Evolutionary conservation across 768 basidiomycete genomes (phyloP).

Genomic region (Rhodotorula babjevae): DNA sequence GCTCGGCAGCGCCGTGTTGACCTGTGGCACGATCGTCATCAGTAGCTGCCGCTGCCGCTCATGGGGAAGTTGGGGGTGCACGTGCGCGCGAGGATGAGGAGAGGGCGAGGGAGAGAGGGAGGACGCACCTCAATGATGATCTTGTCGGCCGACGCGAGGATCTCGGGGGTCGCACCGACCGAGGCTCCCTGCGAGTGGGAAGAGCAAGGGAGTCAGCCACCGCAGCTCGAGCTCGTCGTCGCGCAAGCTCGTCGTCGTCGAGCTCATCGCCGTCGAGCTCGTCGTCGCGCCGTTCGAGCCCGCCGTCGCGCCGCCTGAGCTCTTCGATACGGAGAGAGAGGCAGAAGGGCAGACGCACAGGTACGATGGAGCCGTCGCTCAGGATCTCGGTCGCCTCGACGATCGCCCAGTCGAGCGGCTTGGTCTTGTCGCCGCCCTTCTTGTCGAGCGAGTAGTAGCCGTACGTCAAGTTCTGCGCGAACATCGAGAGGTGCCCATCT

Average conservation of each 20-base stretch:
- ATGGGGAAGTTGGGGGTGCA: no score
- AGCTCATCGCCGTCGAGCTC: no score
- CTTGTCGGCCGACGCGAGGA: constrained; percentile 42
- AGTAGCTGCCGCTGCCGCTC: no score
- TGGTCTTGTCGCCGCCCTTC: constrained; percentile 35
- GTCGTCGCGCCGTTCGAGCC: no score
- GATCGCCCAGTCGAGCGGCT: constrained; percentile 43
- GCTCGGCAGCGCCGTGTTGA: constrained; percentile 44
- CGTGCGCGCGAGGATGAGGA: no score
- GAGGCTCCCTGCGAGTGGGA: constrained; percentile 31
- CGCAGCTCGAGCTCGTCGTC: no score
- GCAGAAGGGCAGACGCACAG: not conserved
- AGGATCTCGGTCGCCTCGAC: constrained; percentile 43
- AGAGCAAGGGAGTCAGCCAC: no score
- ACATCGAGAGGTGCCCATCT: constrained; percentile 43
- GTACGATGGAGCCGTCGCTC: constrained; percentile 42
- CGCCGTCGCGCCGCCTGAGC: no score
- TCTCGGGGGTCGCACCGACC: constrained; percentile 45
- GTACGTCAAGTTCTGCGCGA: constrained; percentile 34
- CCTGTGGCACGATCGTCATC: not conserved
- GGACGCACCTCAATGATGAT: constrained; percentile 42
- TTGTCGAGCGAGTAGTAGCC: constrained; percentile 41
- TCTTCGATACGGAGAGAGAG: no score
- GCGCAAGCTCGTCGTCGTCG: no score
- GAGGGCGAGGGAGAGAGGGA: no score